Conservation (phyloP, 345 rosid species). For the Lumnitzera racemosa region DNA sequence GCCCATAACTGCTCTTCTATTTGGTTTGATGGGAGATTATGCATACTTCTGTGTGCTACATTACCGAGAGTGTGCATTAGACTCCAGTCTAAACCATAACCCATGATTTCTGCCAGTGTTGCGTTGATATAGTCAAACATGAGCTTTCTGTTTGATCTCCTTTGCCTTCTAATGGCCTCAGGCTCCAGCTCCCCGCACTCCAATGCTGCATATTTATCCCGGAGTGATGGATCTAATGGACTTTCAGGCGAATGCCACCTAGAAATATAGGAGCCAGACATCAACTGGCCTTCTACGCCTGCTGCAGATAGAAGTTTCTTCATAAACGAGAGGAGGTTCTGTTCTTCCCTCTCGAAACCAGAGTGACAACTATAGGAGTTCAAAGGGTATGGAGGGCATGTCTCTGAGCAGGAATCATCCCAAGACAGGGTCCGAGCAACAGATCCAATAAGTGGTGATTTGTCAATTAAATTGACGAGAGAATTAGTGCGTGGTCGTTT, state of each 20-base stretch:
- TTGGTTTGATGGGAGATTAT: neutral
- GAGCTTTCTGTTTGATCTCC: constrained; percentile 55
- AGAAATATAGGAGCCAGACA: constrained; percentile 22
- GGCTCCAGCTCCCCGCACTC: constrained; percentile 41
- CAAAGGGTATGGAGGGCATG: constrained; percentile 30
- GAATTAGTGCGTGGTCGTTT: constrained; percentile 19
- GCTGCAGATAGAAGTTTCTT: constrained; percentile 41
- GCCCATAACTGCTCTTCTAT: constrained; percentile 56
- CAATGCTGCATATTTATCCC: constrained; percentile 37
- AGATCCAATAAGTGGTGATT: constrained; percentile 68
- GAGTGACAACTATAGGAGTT: constrained; percentile 23
- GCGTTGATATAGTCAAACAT: constrained; percentile 68
- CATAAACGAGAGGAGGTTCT: constrained; percentile 52
- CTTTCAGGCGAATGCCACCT: constrained; percentile 72
- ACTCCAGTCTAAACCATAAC: constrained; percentile 22
- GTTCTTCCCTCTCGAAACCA: constrained; percentile 41
- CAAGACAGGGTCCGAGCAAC: constrained; percentile 51
- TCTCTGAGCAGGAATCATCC: constrained; percentile 36
- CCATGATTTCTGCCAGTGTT: constrained; percentile 40
- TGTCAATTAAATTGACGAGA: constrained; percentile 39
- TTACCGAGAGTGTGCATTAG: constrained; percentile 13
- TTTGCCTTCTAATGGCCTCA: constrained; percentile 61
- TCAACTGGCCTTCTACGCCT: constrained; percentile 34
- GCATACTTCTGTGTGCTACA: neutral
- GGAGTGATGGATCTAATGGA: constrained; percentile 66